phyloP scores from a whole-genome alignment of 768 basidiomycete species.

The Boletus pseudo-olivaceus region DNA sequence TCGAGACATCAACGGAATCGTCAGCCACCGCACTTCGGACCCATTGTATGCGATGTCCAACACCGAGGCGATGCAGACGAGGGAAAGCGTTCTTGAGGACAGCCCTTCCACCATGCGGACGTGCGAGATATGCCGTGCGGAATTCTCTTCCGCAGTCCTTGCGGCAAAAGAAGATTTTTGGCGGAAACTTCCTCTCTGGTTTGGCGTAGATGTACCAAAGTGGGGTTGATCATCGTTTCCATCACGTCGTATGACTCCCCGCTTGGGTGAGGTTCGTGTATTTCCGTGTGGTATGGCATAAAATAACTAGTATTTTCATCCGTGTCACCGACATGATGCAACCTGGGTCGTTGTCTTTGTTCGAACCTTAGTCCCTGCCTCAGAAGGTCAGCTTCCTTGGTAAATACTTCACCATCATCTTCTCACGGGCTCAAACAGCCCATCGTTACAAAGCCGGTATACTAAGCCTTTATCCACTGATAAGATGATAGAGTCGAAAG shows the following conservation, averaged over 20 bases:
- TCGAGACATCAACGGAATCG: slow-evolving; percentile 67
- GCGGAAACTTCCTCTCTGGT: slow-evolving; percentile 63
- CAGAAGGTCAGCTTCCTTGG: neutral
- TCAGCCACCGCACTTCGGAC: slow-evolving; percentile 63
- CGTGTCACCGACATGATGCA: neutral
- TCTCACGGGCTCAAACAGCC: neutral
- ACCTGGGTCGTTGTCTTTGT: neutral
- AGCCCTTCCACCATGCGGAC: slow-evolving; percentile 47
- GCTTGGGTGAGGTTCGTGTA: slow-evolving; percentile 10
- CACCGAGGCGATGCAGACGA: slow-evolving; percentile 61
- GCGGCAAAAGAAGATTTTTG: slow-evolving; percentile 61
- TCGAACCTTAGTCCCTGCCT: neutral
- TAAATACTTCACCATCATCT: neutral
- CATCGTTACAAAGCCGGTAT: neutral
- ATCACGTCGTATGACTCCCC: neutral
- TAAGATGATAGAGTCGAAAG: neutral
- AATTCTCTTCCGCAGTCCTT: slow-evolving; percentile 60
- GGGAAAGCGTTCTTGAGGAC: slow-evolving; percentile 43
- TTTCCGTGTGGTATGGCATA: neutral
- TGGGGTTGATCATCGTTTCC: slow-evolving; percentile 30
- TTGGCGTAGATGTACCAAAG: slow-evolving; percentile 47
- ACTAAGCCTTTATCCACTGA: neutral
- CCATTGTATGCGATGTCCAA: slow-evolving; percentile 69
- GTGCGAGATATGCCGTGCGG: slow-evolving; percentile 61
- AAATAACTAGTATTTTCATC: neutral